Percentiles rank a stretch among this genome's conserved stretches.
Evolutionary conservation across 2,329 filamentous ascomycete genomes (phyloP).

Genomic region (Drechslerella dactyloides): DNA sequence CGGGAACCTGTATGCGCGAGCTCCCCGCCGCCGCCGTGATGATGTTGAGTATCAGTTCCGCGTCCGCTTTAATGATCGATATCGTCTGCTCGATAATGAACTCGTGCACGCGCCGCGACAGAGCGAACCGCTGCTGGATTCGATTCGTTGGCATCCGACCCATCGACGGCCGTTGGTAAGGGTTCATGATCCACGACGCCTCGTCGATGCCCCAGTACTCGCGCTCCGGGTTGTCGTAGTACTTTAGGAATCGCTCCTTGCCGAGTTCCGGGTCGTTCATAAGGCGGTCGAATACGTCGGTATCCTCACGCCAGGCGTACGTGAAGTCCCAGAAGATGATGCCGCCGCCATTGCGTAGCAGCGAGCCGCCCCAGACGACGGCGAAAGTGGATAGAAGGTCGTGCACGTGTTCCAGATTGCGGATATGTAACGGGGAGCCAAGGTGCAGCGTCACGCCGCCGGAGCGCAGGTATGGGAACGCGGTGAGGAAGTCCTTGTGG

Average conservation of each 20-base stretch:
- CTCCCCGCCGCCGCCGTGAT: conserved; percentile 39
- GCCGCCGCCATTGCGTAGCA: conserved; percentile 40
- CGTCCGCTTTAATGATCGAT: conserved; percentile 46
- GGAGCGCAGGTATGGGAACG: conserved; percentile 35
- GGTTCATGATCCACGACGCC: conserved; percentile 48
- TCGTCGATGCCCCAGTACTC: conserved; percentile 50
- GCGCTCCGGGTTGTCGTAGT: conserved; percentile 49
- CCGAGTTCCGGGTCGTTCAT: conserved; percentile 40
- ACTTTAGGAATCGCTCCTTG: conserved; percentile 44
- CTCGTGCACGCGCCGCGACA: conserved; percentile 46
- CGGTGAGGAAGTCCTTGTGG: conserved; percentile 44
- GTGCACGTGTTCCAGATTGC: conserved; percentile 35
- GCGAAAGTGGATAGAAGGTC: conserved; percentile 37
- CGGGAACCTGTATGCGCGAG: conserved; percentile 43
- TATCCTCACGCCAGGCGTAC: conserved; percentile 47
- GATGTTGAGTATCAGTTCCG: conserved; percentile 39
- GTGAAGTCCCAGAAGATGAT: conserved; percentile 49
- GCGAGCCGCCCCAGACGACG: conserved; percentile 36
- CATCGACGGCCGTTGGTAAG: conserved; percentile 38
- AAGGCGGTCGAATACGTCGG: conserved; percentile 40
- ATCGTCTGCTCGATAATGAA: conserved; percentile 49
- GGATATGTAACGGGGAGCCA: conserved; percentile 43
- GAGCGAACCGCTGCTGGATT: conserved; percentile 42
- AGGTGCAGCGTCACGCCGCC: conserved; percentile 45
- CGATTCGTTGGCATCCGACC: conserved; percentile 33